Base-by-base conservation (phyloP, 2,329 filamentous ascomycete species). In the Ophiobolus disseminans region DNA sequence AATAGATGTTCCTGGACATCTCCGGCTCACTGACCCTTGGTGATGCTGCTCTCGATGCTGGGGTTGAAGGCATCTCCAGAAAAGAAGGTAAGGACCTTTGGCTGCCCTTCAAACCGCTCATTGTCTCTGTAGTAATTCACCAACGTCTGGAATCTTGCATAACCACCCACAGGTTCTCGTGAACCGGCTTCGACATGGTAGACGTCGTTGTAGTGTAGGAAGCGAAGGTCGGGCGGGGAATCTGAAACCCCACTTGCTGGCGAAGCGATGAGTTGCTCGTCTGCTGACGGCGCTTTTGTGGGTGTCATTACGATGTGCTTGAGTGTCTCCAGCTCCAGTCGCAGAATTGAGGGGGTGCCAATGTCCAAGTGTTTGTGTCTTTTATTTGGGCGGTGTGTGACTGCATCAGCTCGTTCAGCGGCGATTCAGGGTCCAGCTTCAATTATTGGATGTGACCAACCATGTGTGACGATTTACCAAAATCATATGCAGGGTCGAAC, bases 1-100 rank as follows among this genome's bases (percentile, higher is more conserved):
- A 26, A 34, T 22, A 30, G 32, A 10, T 20, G 6, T 14, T 13
- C 4, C 20, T 7, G 7, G 10, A 10, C 3, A 16, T 13, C 2
- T 14, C 20, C 22, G 22, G 17, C 21, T 9, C 20, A 53, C 53
- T 38, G 37, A 80, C 90, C 91, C 76, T 96, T 96, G 2, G 91
- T 96, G 25, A 96, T 86, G 14, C 88, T 89, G 63, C 88, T 93
- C 74, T 96, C 91, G 49, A 96, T 76, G 62, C 89, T 93, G 0
- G 92, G 91, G 69, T 96, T 96, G 75, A 94, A 97, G 8, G 88
- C 91, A 80, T 96, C 92, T 28, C 91, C 91, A 2, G 91, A 96
- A 74, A 96, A 97, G 60, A 96, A 81, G 1, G 90, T 92, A 40
- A 95, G 68, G 3, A 91, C 75, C 30, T 82, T 77, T 1, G 90